Base-by-base conservation (phyloP, 2,329 filamentous ascomycete genomes). In the Colletotrichum paranaense region DNA sequence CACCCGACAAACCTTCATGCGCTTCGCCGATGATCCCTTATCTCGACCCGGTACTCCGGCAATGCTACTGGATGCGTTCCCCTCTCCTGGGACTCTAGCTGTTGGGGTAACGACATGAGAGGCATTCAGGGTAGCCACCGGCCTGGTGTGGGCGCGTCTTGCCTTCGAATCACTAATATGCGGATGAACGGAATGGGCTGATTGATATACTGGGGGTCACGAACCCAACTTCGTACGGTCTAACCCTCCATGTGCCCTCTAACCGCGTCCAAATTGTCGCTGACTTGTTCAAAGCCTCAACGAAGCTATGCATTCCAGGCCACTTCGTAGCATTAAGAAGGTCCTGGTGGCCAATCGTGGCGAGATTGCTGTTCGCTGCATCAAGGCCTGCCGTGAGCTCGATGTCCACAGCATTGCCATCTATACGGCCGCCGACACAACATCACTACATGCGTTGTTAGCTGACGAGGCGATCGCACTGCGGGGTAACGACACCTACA, bases 291-390 rank as follows among this genome's bases (percentile, higher is more conserved):
- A 38, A 35, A 22, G 12, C 22, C 28, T 56, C n/a, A 22, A 12
- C 11, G 5, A 28, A n/a, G 19, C 4, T 28, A 52, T 52, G 46
- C 19, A 53, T 26, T 19, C 42, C 60, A 52, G 16, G 30, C 28
- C 60, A 30, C 60, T 63, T 19, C 28, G 26, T 4, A 63, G 22
- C n/a, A 68, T 64, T 6, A 32, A 35, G 14, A 68, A 55, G 35
- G 75, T 91, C 22, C 80, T 92, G 14, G 84, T 92, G 60, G 89
- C 89, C 11, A 91, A 92, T 78, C 83, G 90, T 58, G 90, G 89
- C 59, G 89, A 91, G 77, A 91, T 91, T 66, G 87, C 88, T 3
- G 83, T 84, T 38, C 85, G 89, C 35, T 86, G 89, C 68, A 84
- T 86, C 77, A 85, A 80, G 22, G 62, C 62, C 3, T 74, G 77